Base-by-base conservation (phyloP, 495 filamentous ascomycete genomes). In the Extremus antarcticus region DNA sequence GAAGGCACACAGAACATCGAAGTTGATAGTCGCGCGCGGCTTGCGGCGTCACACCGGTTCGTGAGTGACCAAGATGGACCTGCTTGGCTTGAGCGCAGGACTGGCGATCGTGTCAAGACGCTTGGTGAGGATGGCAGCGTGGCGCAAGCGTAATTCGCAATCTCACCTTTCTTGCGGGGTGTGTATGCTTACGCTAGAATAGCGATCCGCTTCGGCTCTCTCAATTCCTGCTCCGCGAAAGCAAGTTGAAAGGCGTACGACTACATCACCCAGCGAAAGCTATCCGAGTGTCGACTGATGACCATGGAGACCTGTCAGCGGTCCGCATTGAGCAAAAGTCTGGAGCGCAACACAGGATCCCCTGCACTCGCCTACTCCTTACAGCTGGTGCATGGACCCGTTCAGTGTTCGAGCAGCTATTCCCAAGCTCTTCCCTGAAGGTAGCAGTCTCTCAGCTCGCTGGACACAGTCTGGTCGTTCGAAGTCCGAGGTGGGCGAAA, bases 321-420 rank as follows among this genome's bases (percentile, higher is more conserved):
- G 59, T 82, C 7, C 63, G 70, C 15, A 66, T 84, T 19, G 63
- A 64, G 7, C 63, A 71, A 41, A 66, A 71, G 25, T 65, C 71
- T 3, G 73, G 76, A n/a, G 69, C 67, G 1, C 78, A 75, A 48
- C 73, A 76, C 11, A 57, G 50, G 25, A 49, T 61, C n/a, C 58
- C 58, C 0, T 61, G 58, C 70, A 76, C 66, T 47, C 74, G 70
- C 49, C 40, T 92, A 20, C 65, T 89, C 16, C 72, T 92, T 55
- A 68, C 84, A 1, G 78, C 84, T 0, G 86, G 87, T 16, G 75
- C 79, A 0, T 92, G 87, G 87, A 83, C 83, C 1, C 72, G 76
- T 0, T 58, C 66, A 15, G 81, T 86, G 11, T 83, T 87, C 62
- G 51, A 63, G 15, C 71, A 68, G 1, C 73, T 92, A 17, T 90